Base-by-base conservation (phyloP, 805 yeast genomes). In the Metschnikowia similis region DNA sequence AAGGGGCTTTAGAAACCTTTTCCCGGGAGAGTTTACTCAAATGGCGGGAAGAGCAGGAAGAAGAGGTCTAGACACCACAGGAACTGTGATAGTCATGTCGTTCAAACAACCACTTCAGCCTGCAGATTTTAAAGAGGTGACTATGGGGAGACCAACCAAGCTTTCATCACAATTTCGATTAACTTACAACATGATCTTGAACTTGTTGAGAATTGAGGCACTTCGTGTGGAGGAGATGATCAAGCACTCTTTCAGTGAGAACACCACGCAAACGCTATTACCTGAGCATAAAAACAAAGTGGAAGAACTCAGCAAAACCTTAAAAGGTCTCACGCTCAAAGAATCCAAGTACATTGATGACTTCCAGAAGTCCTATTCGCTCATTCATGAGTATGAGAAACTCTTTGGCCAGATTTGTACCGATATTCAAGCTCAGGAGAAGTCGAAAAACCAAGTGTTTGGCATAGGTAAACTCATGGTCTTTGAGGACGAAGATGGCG, bases 31-130 rank as follows among this genome's bases (percentile, higher is more conserved):
- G 66, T 94, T 92, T 65, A 94, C 98, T 0, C 99, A 92, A 69
- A 94, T 94, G 99, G 91, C 97, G 0, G 99, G 99, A 41, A 81
- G 99, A 67, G 99, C 99, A 0, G 99, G 99, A 52, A 83, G 99
- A 71, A 83, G 99, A 74, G 99, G 99, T 34, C 71, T 94, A 56
- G 99, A 94, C 72, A 72, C 83, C 17, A 89, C 87, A 0, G 99
- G 99, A 63, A 92, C 97, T 0, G 99, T 94, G 10, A 89, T 94
- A 54, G 82, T 91, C 6, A 89, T 94, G 95, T 77, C 95, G 2
- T 87, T 85, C 60, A 83, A 79, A 44, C 79, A 80, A 27, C 89
- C 94, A 0, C 59, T 85, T 16, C 74, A 75, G 5, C 74, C 74
- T 16, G 63, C 75, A 0, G 79, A 82, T 13, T 81, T 94, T 60